These are phyloP conservation scores for Zygoascus meyerae DNA, from an alignment of 1,139 yeast genomes.

Conservation along the genomic window DNA sequence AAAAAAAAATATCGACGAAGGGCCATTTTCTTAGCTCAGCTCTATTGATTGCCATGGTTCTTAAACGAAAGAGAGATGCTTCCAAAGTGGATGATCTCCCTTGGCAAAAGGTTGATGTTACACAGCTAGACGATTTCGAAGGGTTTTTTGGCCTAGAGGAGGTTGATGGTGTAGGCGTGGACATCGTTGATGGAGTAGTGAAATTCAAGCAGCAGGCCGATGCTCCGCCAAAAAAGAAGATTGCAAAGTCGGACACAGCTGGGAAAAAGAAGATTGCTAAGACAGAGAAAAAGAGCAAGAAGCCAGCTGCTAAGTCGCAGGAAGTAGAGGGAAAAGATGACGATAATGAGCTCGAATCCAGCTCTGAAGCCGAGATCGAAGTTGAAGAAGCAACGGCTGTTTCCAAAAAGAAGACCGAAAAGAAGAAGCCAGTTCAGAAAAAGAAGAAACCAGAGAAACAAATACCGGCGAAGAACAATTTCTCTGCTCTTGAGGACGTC, in stretches of 20 bases:
- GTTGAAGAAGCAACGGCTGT: slow-evolving; percentile 18
- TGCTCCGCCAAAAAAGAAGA: slow-evolving; percentile 19
- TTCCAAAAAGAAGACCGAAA: slow-evolving; percentile 7
- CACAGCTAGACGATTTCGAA: slow-evolving; percentile 76
- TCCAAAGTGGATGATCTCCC: slow-evolving; percentile 26
- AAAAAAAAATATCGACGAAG: neutral
- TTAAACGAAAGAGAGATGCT: slow-evolving; percentile 9
- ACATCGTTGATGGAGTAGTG: slow-evolving; percentile 40
- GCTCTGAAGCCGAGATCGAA: neutral
- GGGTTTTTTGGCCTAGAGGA: slow-evolving; percentile 93
- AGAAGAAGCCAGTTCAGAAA: slow-evolving; percentile 9
- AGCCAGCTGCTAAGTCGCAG: slow-evolving; percentile 17
- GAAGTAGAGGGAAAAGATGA: slow-evolving; percentile 17
- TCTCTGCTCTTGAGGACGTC: slow-evolving; percentile 14
- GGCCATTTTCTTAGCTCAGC: neutral
- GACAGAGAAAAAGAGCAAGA: slow-evolving; percentile 10
- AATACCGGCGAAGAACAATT: slow-evolving; percentile 24
- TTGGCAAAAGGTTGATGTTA: slow-evolving; percentile 82
- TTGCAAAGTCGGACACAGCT: slow-evolving; percentile 2
- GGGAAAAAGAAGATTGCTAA: slow-evolving; percentile 19
- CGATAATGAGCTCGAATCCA: slow-evolving; percentile 11
- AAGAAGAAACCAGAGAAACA: slow-evolving; percentile 22
- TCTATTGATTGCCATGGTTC: neutral
- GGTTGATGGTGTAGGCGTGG: slow-evolving; percentile 83
- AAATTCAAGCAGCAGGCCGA: slow-evolving; percentile 24